Conservation (phyloP, 495 filamentous ascomycete species). For the Pyrenula aspistea region DNA sequence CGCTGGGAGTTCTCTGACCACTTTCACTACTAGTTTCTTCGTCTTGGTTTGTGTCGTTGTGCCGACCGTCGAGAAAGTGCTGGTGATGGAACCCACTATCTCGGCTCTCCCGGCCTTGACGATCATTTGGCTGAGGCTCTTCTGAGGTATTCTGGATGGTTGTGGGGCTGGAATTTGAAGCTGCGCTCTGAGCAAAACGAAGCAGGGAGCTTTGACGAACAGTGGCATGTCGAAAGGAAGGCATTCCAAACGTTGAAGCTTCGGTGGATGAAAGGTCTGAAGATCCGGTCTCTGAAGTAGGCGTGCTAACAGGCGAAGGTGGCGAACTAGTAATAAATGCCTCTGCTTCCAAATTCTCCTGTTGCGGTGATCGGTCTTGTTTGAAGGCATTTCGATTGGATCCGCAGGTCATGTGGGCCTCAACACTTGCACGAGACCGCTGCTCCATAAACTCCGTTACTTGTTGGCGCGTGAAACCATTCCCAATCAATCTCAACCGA, state of each 20-base stretch:
- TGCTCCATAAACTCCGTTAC: not conserved
- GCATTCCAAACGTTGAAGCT: not conserved
- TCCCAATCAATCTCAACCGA: slow-evolving; percentile 20
- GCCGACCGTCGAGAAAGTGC: no score
- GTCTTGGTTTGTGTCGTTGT: no score
- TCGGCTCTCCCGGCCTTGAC: no score
- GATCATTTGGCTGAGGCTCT: no score
- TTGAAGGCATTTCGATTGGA: not conserved
- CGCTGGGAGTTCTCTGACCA: no score
- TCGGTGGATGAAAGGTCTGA: not conserved
- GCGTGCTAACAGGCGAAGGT: not conserved
- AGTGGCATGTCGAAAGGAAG: not conserved
- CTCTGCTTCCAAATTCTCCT: not conserved
- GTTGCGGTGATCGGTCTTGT: not conserved
- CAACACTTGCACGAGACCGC: not conserved
- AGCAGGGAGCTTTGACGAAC: not conserved
- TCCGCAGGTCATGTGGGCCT: not conserved
- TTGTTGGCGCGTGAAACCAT: slow-evolving; percentile 2
- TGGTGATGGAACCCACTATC: no score
- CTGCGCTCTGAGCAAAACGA: not conserved
- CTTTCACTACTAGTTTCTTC: no score
- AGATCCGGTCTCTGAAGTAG: not conserved
- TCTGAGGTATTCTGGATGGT: not conserved
- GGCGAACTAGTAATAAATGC: not conserved
- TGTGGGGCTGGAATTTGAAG: not conserved